Evolutionary conservation across 2,329 filamentous ascomycete species (phyloP).

Genomic region (Microsporum ferrugineum): DNA sequence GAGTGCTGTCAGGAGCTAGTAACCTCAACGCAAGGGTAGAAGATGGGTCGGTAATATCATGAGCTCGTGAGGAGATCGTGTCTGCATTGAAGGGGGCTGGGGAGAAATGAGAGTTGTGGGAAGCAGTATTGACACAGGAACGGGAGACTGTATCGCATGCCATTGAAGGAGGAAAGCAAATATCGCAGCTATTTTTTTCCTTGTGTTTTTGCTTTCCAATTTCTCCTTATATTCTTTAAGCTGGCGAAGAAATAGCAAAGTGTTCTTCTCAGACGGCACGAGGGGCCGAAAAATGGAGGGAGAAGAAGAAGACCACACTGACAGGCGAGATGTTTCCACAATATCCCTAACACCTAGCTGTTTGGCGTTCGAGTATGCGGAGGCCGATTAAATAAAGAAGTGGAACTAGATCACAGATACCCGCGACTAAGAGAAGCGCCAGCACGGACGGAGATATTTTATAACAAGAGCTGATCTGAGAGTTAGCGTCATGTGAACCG

Average conservation of each 20-base stretch:
- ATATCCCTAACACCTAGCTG: neutral
- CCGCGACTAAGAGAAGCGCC: slow-evolving; percentile 2
- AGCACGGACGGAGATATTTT: neutral
- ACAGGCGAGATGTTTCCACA: neutral
- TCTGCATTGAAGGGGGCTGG: neutral
- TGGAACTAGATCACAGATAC: neutral
- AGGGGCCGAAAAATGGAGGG: neutral
- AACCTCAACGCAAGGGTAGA: neutral
- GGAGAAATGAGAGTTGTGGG: neutral
- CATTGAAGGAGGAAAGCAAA: neutral
- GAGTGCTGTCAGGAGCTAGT: neutral
- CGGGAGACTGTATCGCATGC: slow-evolving; percentile 1
- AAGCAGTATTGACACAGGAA: neutral
- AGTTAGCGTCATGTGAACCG: slow-evolving; percentile 1
- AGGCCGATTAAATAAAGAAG: neutral
- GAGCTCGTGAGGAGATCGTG: neutral
- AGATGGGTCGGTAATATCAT: neutral
- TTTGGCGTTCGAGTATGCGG: neutral
- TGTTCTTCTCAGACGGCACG: neutral
- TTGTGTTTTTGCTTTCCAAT: neutral
- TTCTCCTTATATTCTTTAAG: neutral
- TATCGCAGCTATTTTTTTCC: neutral
- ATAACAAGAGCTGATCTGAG: slow-evolving; percentile 1
- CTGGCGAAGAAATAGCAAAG: neutral
- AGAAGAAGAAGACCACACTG: slow-evolving; percentile 2